Evolutionary conservation across 2,329 filamentous ascomycete genomes (phyloP).

Genomic region (Claviceps maximensis): DNA sequence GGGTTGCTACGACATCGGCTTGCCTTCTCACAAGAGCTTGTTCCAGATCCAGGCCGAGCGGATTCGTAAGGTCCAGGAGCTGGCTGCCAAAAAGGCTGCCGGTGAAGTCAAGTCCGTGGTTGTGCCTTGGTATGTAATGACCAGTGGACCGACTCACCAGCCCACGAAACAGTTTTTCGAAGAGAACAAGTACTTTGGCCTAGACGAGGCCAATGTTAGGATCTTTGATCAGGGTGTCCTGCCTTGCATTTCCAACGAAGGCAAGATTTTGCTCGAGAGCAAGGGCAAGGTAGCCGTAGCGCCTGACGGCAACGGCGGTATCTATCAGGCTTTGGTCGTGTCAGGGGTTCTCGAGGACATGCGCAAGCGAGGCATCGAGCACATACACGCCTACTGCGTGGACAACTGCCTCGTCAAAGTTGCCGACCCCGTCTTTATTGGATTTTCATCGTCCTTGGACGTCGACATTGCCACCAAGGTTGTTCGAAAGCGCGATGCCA

Average conservation of each 20-base stretch:
- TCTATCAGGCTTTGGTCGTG: slow-evolving; percentile 81
- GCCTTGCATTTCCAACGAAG: slow-evolving; percentile 93
- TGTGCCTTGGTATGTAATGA: slow-evolving; percentile 99
- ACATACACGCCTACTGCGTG: slow-evolving; percentile 95
- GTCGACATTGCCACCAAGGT: slow-evolving; percentile 98
- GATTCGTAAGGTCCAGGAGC: slow-evolving; percentile 70
- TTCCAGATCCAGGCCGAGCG: slow-evolving; percentile 97
- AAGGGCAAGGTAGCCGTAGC: slow-evolving; percentile 89
- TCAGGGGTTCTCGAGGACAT: slow-evolving; percentile 78
- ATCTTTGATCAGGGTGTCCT: slow-evolving; percentile 97
- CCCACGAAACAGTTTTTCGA: slow-evolving; percentile 92
- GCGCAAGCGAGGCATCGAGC: slow-evolving; percentile 76
- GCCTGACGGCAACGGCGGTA: slow-evolving; percentile 91
- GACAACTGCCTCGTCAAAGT: slow-evolving; percentile 99
- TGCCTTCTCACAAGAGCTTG: slow-evolving; percentile 83
- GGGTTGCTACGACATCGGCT: slow-evolving; percentile 92
- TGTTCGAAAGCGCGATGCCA: slow-evolving; percentile 94
- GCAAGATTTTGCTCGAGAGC: slow-evolving; percentile 87
- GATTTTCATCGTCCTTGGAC: slow-evolving; percentile 74
- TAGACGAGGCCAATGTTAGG: slow-evolving; percentile 70
- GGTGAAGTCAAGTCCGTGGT: slow-evolving; percentile 40
- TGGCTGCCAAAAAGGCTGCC: slow-evolving; percentile 62
- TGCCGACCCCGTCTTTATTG: slow-evolving; percentile 91
- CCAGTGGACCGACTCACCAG: slow-evolving; percentile 80
- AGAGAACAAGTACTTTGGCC: slow-evolving; percentile 80